A percentile compares a stretch with the other conserved stretches of the same genome.
Conservation (phyloP, 495 filamentous ascomycete species). For the Hypoxylon perforatum region DNA sequence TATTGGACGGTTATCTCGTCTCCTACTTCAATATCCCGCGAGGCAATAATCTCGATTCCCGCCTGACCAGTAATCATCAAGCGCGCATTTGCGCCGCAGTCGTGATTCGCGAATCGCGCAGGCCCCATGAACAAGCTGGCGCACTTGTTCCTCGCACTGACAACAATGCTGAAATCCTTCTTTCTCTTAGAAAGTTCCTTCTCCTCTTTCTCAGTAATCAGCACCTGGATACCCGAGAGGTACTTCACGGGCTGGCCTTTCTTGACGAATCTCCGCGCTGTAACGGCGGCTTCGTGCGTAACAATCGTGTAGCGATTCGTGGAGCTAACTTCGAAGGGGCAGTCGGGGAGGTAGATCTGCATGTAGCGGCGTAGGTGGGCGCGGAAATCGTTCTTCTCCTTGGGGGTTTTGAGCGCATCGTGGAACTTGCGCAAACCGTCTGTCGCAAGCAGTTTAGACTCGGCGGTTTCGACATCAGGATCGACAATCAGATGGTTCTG, state of each 20-base stretch:
- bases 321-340: conserved; percentile 90
- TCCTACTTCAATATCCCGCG: conserved; percentile 81
- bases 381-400: conserved; percentile 88
- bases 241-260: conserved; percentile 90
- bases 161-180: conserved; percentile 95
- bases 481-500: conserved; percentile 78
- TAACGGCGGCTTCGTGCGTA: conserved; percentile 86
- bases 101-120: conserved; percentile 96
- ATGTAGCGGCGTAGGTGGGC: conserved; percentile 91
- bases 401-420: conserved; percentile 71
- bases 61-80: conserved; percentile 83
- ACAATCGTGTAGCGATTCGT: conserved; percentile 96
- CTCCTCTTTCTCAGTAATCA: conserved; percentile 91
- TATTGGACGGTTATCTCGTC: conserved; percentile 98
- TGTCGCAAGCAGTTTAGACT: conserved; percentile 76
- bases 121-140: conserved; percentile 93
- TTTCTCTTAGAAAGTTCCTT: conserved; percentile 77
- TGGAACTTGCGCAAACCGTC: conserved; percentile 78
- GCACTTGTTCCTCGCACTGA: conserved; percentile 88
- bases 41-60: conserved; percentile 87
- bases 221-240: conserved; percentile 86
- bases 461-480: conserved; percentile 75
- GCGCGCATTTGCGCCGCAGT: conserved; percentile 91
- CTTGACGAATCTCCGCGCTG: conserved; percentile 80
- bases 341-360: conserved; percentile 91